Evolutionary conservation across 495 filamentous ascomycete genomes (phyloP).

Genomic region (Penicillium cataractarum): DNA sequence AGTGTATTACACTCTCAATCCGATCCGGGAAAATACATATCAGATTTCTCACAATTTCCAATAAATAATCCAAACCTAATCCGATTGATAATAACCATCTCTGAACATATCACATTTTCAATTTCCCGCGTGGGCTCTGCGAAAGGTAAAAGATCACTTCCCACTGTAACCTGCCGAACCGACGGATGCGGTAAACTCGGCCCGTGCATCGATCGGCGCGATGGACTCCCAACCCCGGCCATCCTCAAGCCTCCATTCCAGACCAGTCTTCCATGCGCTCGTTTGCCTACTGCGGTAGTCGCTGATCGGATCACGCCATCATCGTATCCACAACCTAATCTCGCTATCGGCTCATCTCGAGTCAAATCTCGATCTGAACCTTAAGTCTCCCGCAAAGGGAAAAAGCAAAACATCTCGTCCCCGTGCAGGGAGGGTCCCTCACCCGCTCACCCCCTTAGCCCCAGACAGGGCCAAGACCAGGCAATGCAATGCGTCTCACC

Average conservation of each 20-base stretch:
- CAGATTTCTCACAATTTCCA: neutral
- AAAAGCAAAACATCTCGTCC: conserved; percentile 8
- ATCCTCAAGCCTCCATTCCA: neutral
- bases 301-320: neutral
- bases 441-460: neutral
- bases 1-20: neutral
- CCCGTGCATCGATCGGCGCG: conserved; percentile 15
- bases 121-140: too few relatives aligned
- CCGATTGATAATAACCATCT: neutral
- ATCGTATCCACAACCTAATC: neutral
- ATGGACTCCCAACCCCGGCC: conserved; percentile 12
- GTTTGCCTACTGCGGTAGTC: neutral
- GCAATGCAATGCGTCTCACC: conserved; percentile 22
- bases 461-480: neutral
- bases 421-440: neutral
- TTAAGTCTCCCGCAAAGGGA: neutral
- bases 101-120: conserved; percentile 5
- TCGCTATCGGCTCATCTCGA: too few relatives aligned
- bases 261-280: neutral
- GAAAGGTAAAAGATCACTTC: neutral
- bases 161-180: neutral
- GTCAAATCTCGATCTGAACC: neutral
- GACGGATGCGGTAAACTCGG: conserved; percentile 1
- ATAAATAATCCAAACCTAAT: neutral
- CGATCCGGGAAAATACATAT: neutral